A percentile compares a stretch with the other conserved stretches of the same genome.
These are phyloP conservation scores for Leishmania mexicana DNA, from an alignment of 208 protist genomes.

Conservation along the genomic window DNA sequence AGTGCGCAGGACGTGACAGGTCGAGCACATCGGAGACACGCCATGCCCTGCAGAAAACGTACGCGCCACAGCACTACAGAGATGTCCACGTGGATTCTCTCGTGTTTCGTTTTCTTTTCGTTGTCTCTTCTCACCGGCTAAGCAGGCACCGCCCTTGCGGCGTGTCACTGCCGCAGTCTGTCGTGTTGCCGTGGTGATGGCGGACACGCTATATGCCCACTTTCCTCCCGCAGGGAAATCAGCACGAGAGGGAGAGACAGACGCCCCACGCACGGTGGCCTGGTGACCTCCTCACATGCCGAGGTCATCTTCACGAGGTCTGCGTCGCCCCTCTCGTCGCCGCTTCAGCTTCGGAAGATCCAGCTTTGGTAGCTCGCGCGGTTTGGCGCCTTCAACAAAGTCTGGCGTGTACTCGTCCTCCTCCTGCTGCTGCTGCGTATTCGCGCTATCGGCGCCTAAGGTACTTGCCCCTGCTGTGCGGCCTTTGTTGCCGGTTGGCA, in stretches of 20 bases:
- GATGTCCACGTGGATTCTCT: background rate
- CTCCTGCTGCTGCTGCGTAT: slow-evolving; percentile 35
- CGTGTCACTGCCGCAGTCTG: background rate
- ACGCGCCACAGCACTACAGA: background rate
- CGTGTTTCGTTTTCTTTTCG: background rate
- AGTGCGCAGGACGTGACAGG: background rate
- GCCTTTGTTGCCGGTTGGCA: background rate
- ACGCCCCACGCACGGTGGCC: background rate
- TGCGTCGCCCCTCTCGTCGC: slow-evolving; percentile 56
- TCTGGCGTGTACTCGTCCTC: slow-evolving; percentile 68
- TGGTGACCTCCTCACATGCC: slow-evolving; percentile 17
- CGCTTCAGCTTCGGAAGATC: slow-evolving; percentile 34
- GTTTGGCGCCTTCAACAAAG: slow-evolving; percentile 58
- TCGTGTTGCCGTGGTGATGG: background rate
- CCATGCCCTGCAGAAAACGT: background rate
- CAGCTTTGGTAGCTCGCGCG: slow-evolving; percentile 53
- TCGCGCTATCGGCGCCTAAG: background rate
- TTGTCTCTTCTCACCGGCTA: background rate
- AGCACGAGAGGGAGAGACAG: background rate
- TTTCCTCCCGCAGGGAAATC: background rate
- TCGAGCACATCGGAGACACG: background rate
- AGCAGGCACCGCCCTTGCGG: background rate
- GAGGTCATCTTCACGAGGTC: slow-evolving; percentile 64
- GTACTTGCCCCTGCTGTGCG: background rate
- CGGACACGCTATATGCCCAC: background rate